A percentile compares a stretch with the other conserved stretches of the same genome.
These are phyloP conservation scores for Tetrapisispora fleetii DNA, from an alignment of 805 yeast species.

Conservation along the genomic window DNA sequence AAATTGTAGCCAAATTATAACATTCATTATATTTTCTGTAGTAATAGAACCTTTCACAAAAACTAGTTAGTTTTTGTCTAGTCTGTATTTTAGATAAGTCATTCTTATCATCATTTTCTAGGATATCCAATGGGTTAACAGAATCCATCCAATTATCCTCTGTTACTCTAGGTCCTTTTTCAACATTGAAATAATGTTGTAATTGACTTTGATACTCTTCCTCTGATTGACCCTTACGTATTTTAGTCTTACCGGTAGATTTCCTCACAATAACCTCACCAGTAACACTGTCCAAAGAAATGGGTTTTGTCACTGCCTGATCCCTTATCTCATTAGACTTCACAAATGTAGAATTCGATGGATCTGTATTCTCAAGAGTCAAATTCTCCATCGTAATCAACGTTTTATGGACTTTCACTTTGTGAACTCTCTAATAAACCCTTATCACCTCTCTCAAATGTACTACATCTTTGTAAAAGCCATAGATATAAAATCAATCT, in stretches of 20 bases:
- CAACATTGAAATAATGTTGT: conserved; percentile 34
- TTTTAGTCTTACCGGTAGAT: conserved; percentile 37
- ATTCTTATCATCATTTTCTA: conserved; percentile 6
- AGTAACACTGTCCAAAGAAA: conserved; percentile 18
- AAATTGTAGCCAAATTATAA: conserved; percentile 33
- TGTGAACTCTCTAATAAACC: no score
- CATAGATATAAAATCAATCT: no score
- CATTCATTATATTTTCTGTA: conserved; percentile 43
- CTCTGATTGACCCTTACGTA: conserved; percentile 62
- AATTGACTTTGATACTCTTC: conserved; percentile 51
- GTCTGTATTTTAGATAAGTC: conserved; percentile 40
- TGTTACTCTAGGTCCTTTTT: conserved; percentile 49
- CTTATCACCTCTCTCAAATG: no score
- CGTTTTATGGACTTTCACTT: no score
- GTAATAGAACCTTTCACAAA: conserved; percentile 56
- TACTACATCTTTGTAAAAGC: no score
- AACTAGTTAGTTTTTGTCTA: conserved; percentile 45
- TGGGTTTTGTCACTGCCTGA: conserved; percentile 19
- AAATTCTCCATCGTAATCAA: background rate
- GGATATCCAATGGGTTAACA: conserved; percentile 1
- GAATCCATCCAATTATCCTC: conserved; percentile 28
- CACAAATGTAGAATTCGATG: background rate
- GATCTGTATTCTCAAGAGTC: background rate
- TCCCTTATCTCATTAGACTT: conserved; percentile 5
- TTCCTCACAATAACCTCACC: conserved; percentile 38